Evolutionary conservation across 2,329 filamentous ascomycete species (phyloP).

Genomic region (Claviceps spartinae): DNA sequence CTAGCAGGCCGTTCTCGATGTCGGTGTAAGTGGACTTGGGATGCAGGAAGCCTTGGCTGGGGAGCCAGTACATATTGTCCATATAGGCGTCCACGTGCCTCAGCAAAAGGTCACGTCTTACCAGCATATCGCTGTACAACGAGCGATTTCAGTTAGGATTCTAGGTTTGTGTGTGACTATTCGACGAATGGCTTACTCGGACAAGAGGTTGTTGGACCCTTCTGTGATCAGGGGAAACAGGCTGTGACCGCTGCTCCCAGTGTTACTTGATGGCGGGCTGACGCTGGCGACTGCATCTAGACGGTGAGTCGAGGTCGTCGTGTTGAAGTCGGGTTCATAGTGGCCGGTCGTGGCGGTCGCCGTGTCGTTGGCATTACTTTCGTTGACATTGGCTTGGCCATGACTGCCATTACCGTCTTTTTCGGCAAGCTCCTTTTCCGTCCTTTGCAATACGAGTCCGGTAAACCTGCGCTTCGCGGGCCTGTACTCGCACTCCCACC

Average conservation of each 20-base stretch:
- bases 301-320: slow-evolving; percentile 4
- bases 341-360: background rate
- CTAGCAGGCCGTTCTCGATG: slow-evolving; percentile 22
- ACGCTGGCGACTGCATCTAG: slow-evolving; percentile 9
- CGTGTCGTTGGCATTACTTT: too few relatives aligned
- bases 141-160: background rate
- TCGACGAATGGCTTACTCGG: slow-evolving; percentile 15
- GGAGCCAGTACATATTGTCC: slow-evolving; percentile 23
- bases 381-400: background rate
- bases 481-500: slow-evolving; percentile 26
- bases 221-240: slow-evolving; percentile 13
- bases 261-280: slow-evolving; percentile 9
- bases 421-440: background rate
- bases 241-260: slow-evolving; percentile 4
- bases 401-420: background rate
- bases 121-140: slow-evolving; percentile 17
- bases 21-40: slow-evolving; percentile 20
- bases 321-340: background rate
- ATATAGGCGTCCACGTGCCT: slow-evolving; percentile 27
- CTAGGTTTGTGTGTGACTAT: background rate
- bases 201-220: slow-evolving; percentile 10
- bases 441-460: slow-evolving; percentile 16
- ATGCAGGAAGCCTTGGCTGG: slow-evolving; percentile 26
- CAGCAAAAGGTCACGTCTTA: slow-evolving; percentile 21
- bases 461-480: slow-evolving; percentile 25